Percentiles rank a stretch among this genome's conserved stretches.
These are phyloP conservation scores for Lunasporangiospora selenospora DNA, from an alignment of 192 early-diverging fungal genomes.

Conservation along the genomic window DNA sequence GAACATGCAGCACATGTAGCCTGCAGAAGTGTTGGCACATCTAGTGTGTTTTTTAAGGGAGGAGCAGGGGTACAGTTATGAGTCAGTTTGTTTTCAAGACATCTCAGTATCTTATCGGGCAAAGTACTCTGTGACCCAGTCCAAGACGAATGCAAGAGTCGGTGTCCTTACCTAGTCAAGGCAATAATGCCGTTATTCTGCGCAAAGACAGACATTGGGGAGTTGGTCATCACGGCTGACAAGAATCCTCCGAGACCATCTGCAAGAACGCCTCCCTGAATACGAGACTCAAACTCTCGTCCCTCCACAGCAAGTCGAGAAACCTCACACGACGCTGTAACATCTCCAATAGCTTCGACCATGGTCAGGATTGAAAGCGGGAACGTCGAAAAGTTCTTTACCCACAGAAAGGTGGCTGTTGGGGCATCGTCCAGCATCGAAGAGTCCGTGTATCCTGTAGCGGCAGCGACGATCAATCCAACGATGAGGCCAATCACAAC, in stretches of 20 bases:
- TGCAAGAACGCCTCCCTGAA: conserved; percentile 62
- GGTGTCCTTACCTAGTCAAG: conserved; percentile 50
- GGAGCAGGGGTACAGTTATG: no score
- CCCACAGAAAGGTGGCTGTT: conserved; percentile 59
- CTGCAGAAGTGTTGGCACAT: conserved; percentile 55
- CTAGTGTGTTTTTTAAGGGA: neutral
- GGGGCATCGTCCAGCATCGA: conserved; percentile 51
- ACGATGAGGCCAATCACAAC: conserved; percentile 57
- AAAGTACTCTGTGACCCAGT: neutral
- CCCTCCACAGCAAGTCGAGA: conserved; percentile 59
- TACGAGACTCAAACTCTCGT: conserved; percentile 52
- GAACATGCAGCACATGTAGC: conserved; percentile 57
- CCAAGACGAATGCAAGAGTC: no score
- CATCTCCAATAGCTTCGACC: conserved; percentile 59
- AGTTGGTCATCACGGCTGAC: conserved; percentile 60
- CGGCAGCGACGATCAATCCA: conserved; percentile 59
- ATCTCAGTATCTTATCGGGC: no score
- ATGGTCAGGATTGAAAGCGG: conserved; percentile 56
- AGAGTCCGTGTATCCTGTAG: conserved; percentile 54
- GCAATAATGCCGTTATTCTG: conserved; percentile 66
- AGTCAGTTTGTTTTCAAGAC: no score
- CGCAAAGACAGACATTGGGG: conserved; percentile 60
- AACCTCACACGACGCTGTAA: conserved; percentile 62
- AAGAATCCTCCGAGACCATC: conserved; percentile 58
- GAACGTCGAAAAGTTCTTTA: conserved; percentile 55